phyloP scores from a whole-genome alignment of 2,329 filamentous ascomycete species.

The Aspergillus ustus region DNA sequence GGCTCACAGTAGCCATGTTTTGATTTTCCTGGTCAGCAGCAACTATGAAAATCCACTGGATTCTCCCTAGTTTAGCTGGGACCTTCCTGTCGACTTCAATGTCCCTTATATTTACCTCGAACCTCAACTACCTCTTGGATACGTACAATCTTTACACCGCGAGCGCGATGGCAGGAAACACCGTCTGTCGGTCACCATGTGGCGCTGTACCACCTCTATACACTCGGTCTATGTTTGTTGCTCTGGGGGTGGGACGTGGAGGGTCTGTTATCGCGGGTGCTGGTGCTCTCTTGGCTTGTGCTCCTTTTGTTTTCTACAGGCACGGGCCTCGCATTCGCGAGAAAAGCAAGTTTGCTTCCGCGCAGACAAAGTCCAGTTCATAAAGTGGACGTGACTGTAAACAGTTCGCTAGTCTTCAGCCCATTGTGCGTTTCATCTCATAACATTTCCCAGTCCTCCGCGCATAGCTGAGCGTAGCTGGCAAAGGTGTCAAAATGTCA shows the following conservation, averaged over 20 bases:
- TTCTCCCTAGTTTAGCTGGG: conserved; percentile 33
- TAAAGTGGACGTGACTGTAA: too few species aligned
- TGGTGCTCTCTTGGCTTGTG: conserved; percentile 35
- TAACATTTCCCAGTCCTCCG: too few species aligned
- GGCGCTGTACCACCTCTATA: conserved; percentile 51
- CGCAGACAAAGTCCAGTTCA: too few species aligned
- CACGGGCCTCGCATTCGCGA: conserved; percentile 40
- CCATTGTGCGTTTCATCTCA: too few species aligned
- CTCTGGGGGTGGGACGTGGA: conserved; percentile 48
- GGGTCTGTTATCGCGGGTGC: conserved; percentile 43
- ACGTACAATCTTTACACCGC: conserved; percentile 43
- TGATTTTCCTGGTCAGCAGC: conserved; percentile 35
- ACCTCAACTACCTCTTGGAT: conserved; percentile 45
- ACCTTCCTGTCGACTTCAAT: conserved; percentile 41
- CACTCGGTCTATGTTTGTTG: conserved; percentile 45
- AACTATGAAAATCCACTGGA: conserved; percentile 33
- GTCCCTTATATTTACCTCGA: conserved; percentile 37
- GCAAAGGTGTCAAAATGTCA: too few species aligned
- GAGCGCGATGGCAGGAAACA: conserved; percentile 43
- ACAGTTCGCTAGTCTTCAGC: too few species aligned
- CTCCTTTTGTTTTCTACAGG: conserved; percentile 45
- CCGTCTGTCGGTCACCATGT: conserved; percentile 46
- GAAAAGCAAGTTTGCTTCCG: conserved; percentile 40
- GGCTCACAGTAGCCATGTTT: conserved; percentile 35
- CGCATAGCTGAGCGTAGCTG: too few species aligned